Percentiles rank a stretch among this genome's conserved stretches.
Evolutionary conservation across 2,329 filamentous ascomycete genomes (phyloP).

Genomic region (Botryotinia convoluta): DNA sequence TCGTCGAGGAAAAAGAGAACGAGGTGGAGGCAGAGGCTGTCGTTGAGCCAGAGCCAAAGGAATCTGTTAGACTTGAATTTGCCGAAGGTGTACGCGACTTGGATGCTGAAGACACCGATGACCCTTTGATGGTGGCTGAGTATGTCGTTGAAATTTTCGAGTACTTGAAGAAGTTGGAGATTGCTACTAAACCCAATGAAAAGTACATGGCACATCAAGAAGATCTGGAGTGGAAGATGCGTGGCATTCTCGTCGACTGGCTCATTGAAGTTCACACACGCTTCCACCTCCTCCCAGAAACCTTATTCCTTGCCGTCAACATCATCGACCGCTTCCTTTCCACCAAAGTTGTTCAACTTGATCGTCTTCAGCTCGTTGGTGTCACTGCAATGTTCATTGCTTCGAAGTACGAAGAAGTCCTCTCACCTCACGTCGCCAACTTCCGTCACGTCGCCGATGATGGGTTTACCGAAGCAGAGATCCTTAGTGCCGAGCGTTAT

Average conservation of each 20-base stretch:
- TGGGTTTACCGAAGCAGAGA: constrained; percentile 92
- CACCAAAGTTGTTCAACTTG: constrained; percentile 90
- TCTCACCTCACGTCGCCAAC: constrained; percentile 94
- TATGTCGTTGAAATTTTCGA: constrained; percentile 98
- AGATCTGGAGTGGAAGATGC: constrained; percentile 97
- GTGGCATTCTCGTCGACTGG: constrained; percentile 96
- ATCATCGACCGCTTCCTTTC: constrained; percentile 98
- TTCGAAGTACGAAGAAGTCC: constrained; percentile 97
- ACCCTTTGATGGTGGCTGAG: constrained; percentile 96
- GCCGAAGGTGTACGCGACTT: constrained; percentile 58
- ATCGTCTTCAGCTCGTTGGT: constrained; percentile 92
- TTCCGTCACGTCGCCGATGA: constrained; percentile 97
- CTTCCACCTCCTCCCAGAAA: constrained; percentile 93
- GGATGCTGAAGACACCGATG: constrained; percentile 83
- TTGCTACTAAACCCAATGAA: constrained; percentile 77
- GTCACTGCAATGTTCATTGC: constrained; percentile 99
- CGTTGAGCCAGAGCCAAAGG: constrained; percentile 32
- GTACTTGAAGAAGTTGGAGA: constrained; percentile 85
- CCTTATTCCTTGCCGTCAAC: constrained; percentile 94
- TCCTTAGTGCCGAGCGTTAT: constrained; percentile 94
- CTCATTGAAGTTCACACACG: constrained; percentile 96
- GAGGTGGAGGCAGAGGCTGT: constrained; percentile 38
- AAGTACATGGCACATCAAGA: constrained; percentile 94
- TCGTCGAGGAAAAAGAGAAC: constrained; percentile 41
- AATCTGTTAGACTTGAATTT: constrained; percentile 32